Base-by-base conservation (phyloP, 1,139 yeast genomes). In the Hansenula anomala region DNA sequence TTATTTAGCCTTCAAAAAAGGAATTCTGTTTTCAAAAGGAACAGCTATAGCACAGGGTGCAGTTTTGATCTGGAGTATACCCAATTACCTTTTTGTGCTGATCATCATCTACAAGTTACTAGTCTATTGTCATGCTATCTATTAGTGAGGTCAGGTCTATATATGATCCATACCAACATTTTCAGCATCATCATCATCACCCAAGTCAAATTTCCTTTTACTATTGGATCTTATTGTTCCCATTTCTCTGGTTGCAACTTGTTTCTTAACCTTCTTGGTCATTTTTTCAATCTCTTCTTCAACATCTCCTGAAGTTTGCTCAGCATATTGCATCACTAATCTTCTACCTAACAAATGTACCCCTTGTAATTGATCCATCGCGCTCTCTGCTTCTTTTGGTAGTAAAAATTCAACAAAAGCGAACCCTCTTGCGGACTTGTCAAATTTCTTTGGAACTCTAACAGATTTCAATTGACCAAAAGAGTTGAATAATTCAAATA, bases 281-380 rank as follows among this genome's bases (percentile, higher is more conserved):
- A 90, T 85, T 59, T 80, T 78, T 35, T 80, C 89, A 49, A 92
- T 89, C 61, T 90, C 96, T 36, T 78, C 92, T 58, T 92, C 97
- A 13, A 88, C 95, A 60, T 86, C 78, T 32, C 70, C 82, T 28
- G 92, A 75, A 40, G 83, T 95, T 44, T 75, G 78, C 55, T 88
- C 85, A 15, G 98, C 98, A 54, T 75, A 89, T 60, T 92, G 95
- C 82, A 94, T 80, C n/a, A 92, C 96, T 52, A 92, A 70, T 50
- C 96, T 77, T 67, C 99, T 82, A 32, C 99, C 99, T 40, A 92
- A 75, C 64, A 92, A 83, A 74, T 92, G 99, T 3, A 94, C 96
- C 45, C 98, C 98, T 60, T 83, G 86, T 49, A 92, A 74, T 59
- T 90, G 94, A 52, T 81, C 81, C 90, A 92, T 85, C n/a, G 97